Evolutionary conservation across 257 asterid genomes (phyloP), one percentile per base, ranked within the genome.

Genomic region (Fraxinus excelsior): DNA sequence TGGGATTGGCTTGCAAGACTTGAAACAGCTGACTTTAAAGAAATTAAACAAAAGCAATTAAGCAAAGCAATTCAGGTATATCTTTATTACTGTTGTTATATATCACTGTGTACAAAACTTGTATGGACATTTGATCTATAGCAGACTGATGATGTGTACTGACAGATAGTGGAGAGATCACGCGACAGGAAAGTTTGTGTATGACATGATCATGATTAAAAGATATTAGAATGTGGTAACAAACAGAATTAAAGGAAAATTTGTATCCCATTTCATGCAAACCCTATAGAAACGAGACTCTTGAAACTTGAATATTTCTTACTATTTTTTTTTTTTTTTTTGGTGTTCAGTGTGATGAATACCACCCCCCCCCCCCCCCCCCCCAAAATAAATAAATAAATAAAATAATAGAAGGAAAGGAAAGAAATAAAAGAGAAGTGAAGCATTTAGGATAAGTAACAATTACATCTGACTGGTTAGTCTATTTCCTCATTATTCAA

Each of bases 1-100:
- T 95, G 98, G 98, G 96, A 95, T 79, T 95, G 99, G 99, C 89
- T 91, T 65, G 98, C 98, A 19, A 88, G 96, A 81, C 80, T 40
- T 74, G 91, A 86, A 86, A 74, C 76, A 79, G 74, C 76, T 32
- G 87, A 77, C 53, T 51, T 51, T 12, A 83, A 82, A 72, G 87
- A 68, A 40, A 73, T 67, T 44, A 84, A 73, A 62, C 72, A 84
- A 49, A 62, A 82, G 73, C 86, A 81, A 70, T 77, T 92, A 23
- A 82, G 85, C 75, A 85, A 83, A 81, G 88, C 95, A 28, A 80
- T 90, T 82, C 87, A 88, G 97, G 99, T 95, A 72, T 42, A 40
- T n/a, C 67, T 44, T 25, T 26, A 23, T 26, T 25, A 25, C 68
- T 4, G 26, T 25, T 11, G 68, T 62, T 25, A 26, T 62, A 0